Percentiles rank a stretch among this genome's conserved stretches.
Conservation (phyloP, 2,329 filamentous ascomycete genomes). For the Lecanicillium sp. region DNA sequence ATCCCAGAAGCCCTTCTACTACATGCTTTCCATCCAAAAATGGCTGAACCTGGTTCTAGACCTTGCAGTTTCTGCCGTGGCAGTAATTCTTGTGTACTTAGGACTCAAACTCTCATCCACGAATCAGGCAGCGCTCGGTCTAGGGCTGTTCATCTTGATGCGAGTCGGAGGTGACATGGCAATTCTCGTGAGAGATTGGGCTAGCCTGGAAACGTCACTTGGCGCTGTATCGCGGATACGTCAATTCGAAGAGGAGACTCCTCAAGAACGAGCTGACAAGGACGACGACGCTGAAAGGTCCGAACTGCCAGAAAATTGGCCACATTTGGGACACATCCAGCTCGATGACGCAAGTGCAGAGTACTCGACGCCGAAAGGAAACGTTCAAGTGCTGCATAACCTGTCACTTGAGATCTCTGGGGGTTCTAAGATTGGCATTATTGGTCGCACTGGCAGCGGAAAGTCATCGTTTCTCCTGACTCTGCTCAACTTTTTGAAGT, state of each 20-base stretch:
- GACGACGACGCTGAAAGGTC: not conserved
- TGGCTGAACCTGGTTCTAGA: slow-evolving; percentile 45
- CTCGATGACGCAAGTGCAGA: not conserved
- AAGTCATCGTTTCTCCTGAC: slow-evolving; percentile 16
- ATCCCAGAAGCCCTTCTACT: slow-evolving; percentile 47
- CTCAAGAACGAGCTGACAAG: not conserved
- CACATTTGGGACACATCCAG: not conserved
- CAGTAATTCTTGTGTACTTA: slow-evolving; percentile 34
- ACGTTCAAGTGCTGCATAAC: slow-evolving; percentile 10
- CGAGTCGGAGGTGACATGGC: slow-evolving; percentile 4
- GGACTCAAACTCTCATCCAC: slow-evolving; percentile 20
- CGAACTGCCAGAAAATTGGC: slow-evolving; percentile 1
- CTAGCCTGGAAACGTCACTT: not conserved
- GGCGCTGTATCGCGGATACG: not conserved
- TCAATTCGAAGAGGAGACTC: not conserved
- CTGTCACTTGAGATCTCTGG: slow-evolving; percentile 19
- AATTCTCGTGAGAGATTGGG: slow-evolving; percentile 19
- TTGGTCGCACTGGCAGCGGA: slow-evolving; percentile 22
- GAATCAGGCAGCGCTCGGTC: not conserved
- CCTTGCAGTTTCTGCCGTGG: slow-evolving; percentile 32
- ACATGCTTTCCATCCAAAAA: slow-evolving; percentile 44
- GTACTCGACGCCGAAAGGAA: not conserved
- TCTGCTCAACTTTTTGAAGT: slow-evolving; percentile 9
- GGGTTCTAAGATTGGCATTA: slow-evolving; percentile 22
- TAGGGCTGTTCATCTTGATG: no score